Evolutionary conservation across 192 early-diverging fungal genomes (phyloP), one percentile per base, ranked within the genome.

Genomic region (Podila epigama): DNA sequence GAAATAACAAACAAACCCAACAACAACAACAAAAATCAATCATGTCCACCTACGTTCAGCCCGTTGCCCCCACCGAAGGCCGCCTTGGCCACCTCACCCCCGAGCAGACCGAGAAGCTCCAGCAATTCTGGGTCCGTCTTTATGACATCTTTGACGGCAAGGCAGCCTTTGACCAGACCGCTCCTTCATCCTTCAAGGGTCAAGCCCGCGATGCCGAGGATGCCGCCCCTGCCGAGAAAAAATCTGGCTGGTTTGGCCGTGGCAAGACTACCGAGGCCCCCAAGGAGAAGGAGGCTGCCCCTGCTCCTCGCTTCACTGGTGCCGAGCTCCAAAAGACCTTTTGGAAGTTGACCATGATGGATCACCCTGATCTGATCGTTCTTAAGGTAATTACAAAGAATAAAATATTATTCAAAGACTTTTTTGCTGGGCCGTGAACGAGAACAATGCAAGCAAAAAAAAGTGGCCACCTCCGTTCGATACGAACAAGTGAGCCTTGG

Each of bases 71-170:
- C 40, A 77, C 73, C 61, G 66, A 77, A 51, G 73, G 73, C 32
- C 73, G 73, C 32, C 73, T 77, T 40, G 82, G 79, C 55, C 79
- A 82, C 66, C 63, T 85, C 58, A 85, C 81, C 37, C 50, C 69
- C 33, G 69, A 80, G 48, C 81, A 85, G 61, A 78, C 69, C 36
- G 72, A 65, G 54, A 72, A 69, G 33, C 69, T 85, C 51, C 82
- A 85, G 51, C 51, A 73, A 32, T 63, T 85, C 65, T 85, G 83
- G 83, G 44, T 52, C 18, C 69, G 69, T 25, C 65, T 85, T 18
- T 66, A 79, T 44, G 68, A 80, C 25, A 69, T 80, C 59, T 82
- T 82, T 69, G 72, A 82, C 22, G 75, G 77, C 58, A 83, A 64
- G 68, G 62, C 60, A 37, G 51, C 44, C n/a, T 68, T 77, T 40